phyloP scores from a whole-genome alignment of 139 green algal genomes.

The Chlorella sp. region DNA sequence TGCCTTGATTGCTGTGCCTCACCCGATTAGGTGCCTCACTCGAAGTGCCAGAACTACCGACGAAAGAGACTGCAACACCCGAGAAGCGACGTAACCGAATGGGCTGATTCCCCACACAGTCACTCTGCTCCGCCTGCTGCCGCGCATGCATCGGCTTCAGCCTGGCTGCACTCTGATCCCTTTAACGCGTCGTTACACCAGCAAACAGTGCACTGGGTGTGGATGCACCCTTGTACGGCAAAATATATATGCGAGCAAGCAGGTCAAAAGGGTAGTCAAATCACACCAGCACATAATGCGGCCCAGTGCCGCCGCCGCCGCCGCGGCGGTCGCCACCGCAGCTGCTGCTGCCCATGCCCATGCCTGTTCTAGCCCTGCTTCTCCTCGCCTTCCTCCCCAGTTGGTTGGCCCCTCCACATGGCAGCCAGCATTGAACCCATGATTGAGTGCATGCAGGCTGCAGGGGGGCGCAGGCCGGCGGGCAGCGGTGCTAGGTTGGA shows the following conservation, averaged over 20 bases:
- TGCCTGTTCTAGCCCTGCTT: background rate
- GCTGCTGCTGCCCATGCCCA: background rate
- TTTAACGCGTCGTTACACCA: background rate
- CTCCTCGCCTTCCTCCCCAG: background rate
- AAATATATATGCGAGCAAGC: background rate
- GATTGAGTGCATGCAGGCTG: constrained; percentile 76
- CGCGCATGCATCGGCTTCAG: background rate
- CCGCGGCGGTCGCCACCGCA: background rate
- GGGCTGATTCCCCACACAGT: too few species aligned
- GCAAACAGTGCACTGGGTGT: background rate
- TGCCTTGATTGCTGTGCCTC: too few species aligned
- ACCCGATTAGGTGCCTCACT: too few species aligned
- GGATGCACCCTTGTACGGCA: background rate
- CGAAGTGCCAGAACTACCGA: background rate
- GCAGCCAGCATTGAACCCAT: constrained; percentile 77
- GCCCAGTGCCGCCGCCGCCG: too few species aligned
- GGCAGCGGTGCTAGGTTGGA: too few species aligned
- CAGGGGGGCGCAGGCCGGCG: background rate
- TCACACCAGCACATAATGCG: background rate
- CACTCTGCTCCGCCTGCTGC: too few species aligned
- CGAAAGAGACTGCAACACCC: background rate
- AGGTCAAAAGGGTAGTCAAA: background rate
- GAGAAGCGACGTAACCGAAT: too few species aligned
- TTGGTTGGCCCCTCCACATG: constrained; percentile 54
- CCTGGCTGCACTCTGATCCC: background rate